Conservation (phyloP, 805 yeast genomes). For the Zygoascus ofunaensis region DNA sequence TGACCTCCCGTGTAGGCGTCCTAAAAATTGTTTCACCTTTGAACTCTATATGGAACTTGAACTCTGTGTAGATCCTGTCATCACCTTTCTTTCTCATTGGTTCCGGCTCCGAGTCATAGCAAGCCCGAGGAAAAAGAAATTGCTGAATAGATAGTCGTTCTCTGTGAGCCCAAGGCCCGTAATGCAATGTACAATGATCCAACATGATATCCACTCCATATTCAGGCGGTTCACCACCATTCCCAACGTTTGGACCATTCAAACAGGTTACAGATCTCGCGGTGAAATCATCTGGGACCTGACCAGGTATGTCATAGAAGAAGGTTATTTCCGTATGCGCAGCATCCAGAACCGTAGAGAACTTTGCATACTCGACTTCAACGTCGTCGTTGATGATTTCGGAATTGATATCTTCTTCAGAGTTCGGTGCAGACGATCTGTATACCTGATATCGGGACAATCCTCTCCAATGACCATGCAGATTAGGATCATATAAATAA, state of each 20-base stretch:
- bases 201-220: slow-evolving; percentile 54
- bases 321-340: slow-evolving; percentile 46
- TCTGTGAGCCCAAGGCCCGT: slow-evolving; percentile 95
- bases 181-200: slow-evolving; percentile 56
- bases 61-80: slow-evolving; percentile 46
- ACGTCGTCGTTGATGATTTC: slow-evolving; percentile 23
- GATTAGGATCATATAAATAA: background rate
- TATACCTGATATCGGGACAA: slow-evolving; percentile 45
- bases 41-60: slow-evolving; percentile 46
- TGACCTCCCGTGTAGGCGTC: slow-evolving; percentile 74
- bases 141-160: slow-evolving; percentile 60
- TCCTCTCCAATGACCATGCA: slow-evolving; percentile 57
- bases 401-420: slow-evolving; percentile 26
- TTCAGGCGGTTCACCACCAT: slow-evolving; percentile 48
- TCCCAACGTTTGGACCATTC: slow-evolving; percentile 49
- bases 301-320: slow-evolving; percentile 67
- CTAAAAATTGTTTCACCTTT: slow-evolving; percentile 60
- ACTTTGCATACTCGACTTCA: slow-evolving; percentile 74
- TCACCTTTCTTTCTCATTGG: slow-evolving; percentile 40
- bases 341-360: slow-evolving; percentile 58
- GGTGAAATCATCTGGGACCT: slow-evolving; percentile 34
- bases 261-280: background rate
- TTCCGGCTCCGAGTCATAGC: slow-evolving; percentile 44
- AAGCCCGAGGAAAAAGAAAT: slow-evolving; percentile 57
- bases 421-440: slow-evolving; percentile 25